phyloP scores from a whole-genome alignment of 2,329 filamentous ascomycete species.

The Phaeosphaeria sp. region DNA sequence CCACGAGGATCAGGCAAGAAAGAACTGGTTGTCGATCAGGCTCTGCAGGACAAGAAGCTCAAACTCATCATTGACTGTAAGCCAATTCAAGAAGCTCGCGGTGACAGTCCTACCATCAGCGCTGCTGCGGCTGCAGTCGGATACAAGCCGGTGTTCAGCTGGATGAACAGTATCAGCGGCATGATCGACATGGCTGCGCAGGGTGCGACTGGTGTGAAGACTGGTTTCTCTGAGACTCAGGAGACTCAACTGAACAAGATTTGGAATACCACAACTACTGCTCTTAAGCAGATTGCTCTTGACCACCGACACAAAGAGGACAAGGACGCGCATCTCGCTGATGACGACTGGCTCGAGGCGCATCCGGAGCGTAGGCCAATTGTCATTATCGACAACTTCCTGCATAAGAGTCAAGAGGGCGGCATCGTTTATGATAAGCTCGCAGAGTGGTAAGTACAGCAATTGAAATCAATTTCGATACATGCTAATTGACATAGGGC shows the following conservation, averaged over 20 bases:
- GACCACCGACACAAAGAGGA: conserved; percentile 73
- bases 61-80: conserved; percentile 92
- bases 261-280: conserved; percentile 79
- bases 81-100: conserved; percentile 86
- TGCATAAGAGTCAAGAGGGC: conserved; percentile 71
- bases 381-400: conserved; percentile 89
- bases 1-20: conserved; percentile 90
- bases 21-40: conserved; percentile 85
- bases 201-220: conserved; percentile 91
- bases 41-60: conserved; percentile 75
- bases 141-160: conserved; percentile 92
- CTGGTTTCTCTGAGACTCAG: conserved; percentile 90
- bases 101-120: conserved; percentile 84
- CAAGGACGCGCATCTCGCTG: conserved; percentile 72
- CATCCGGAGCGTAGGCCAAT: conserved; percentile 85
- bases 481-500: conserved; percentile 58
- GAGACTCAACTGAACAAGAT: conserved; percentile 91
- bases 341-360: conserved; percentile 88
- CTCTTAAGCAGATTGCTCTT: conserved; percentile 79
- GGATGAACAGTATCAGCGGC: conserved; percentile 94
- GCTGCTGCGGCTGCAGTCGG: conserved; percentile 83
- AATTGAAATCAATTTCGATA: neutral
- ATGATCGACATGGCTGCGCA: conserved; percentile 92
- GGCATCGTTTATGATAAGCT: conserved; percentile 59
- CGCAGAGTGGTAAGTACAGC: conserved; percentile 69